Conservation (phyloP, 768 basidiomycete genomes). For the Amanita pallidorosea region DNA sequence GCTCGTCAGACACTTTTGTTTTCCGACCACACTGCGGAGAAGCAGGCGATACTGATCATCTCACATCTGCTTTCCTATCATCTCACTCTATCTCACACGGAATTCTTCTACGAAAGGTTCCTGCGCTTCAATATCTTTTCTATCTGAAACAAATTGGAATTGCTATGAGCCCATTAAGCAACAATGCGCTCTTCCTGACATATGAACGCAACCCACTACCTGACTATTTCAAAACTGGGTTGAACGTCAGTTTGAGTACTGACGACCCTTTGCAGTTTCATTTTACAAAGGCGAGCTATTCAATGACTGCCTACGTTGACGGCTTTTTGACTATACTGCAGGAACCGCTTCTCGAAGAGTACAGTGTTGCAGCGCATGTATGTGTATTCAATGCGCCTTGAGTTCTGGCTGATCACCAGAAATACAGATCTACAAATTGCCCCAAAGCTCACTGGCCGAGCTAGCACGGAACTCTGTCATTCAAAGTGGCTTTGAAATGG, state of each 20-base stretch:
- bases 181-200: conserved; percentile 93
- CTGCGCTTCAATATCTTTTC: conserved; percentile 93
- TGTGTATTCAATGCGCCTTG: conserved; percentile 14
- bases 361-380: conserved; percentile 95
- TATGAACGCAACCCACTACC: conserved; percentile 97
- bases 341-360: conserved; percentile 95
- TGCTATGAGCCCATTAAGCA: conserved; percentile 97
- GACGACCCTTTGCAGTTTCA: conserved; percentile 97
- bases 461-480: conserved; percentile 96
- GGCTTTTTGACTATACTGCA: conserved; percentile 17
- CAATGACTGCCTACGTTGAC: not conserved
- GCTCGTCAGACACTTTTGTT: conserved; percentile 76
- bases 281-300: conserved; percentile 75
- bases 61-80: conserved; percentile 91
- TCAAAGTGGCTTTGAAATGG: conserved; percentile 98
- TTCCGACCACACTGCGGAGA: conserved; percentile 96
- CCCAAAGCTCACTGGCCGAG: conserved; percentile 90
- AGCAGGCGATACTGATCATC: conserved; percentile 96
- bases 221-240: conserved; percentile 91
- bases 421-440: conserved; percentile 85
- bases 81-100: conserved; percentile 98
- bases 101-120: conserved; percentile 96
- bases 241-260: conserved; percentile 94
- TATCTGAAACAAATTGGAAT: conserved; percentile 98
- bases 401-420: not conserved